Evolutionary conservation across 352 stramenopile genomes (phyloP), one percentile per base, ranked within the genome.

Genomic region (Elongisporangium senticosum): DNA sequence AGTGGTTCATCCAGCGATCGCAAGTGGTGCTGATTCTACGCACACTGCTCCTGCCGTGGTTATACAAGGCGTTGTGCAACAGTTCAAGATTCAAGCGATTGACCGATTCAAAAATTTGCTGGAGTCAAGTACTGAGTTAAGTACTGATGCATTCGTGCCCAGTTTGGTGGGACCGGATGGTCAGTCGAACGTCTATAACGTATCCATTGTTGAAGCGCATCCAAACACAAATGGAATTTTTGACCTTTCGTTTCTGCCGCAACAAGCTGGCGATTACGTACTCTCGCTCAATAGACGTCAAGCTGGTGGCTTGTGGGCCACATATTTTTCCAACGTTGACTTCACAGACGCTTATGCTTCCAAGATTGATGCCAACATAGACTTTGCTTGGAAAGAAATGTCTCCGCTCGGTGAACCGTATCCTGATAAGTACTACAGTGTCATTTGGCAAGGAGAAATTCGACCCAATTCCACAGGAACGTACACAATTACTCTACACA

Each of bases 91-190:
- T 2, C 86, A 98, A 59, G 74, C 87, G 14, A 85, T 94, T 28
- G 96, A 98, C 66, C 65, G 70, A 3, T 98, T 98, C 61, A 78
- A 83, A 6, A 99, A 99, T 67, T 68, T 74, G 28, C 72, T 98
- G 8, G 84, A 96, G 24, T 87, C 68, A 0, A 90, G 72, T 28
- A 90, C 81, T 0, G 83, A 92, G 49, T 52, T 95, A 10, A 57
- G 65, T 15, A 63, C 61, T 4, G 33, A 68, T 0, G 84, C 64
- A 0, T 92, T 97, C 55, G 57, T 93, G 4, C 64, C 89, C 4
- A 65, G 49, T 6, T 59, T 98, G 11, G 64, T 74, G 13, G 84
- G 84, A 4, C 61, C 74, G 10, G 51, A 58, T 24, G 55, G 69
- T 47, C 23, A 21, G 15, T 7, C 1, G 0, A 65, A 86, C 39